phyloP scores from a whole-genome alignment of 139 green algal genomes.

The Spirogloea muscicola region DNA sequence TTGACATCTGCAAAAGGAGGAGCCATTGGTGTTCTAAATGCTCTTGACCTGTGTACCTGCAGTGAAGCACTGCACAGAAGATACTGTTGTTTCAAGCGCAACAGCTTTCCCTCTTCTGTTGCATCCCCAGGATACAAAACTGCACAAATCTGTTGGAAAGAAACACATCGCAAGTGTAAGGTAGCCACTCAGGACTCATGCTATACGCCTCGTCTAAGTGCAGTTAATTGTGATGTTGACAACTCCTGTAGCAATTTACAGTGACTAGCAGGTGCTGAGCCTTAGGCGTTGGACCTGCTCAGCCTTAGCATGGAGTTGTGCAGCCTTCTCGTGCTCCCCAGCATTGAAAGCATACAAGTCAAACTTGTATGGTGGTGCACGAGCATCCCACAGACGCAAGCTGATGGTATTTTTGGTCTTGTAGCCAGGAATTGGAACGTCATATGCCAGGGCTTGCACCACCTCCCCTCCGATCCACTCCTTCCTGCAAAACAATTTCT shows the following conservation, averaged over 20 bases:
- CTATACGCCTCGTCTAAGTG: no score
- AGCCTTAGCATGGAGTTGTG: slow-evolving; percentile 56
- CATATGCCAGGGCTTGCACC: slow-evolving; percentile 63
- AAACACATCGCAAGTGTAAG: no score
- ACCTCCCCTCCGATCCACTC: slow-evolving; percentile 56
- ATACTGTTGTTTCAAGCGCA: slow-evolving; percentile 98
- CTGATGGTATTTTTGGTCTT: slow-evolving; percentile 81
- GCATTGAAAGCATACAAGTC: slow-evolving; percentile 81
- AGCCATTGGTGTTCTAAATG: no score
- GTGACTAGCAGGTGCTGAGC: no score
- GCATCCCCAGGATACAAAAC: slow-evolving; percentile 97
- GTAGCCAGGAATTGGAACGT: slow-evolving; percentile 93
- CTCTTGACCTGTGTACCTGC: slow-evolving; percentile 62
- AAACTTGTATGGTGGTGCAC: slow-evolving; percentile 65
- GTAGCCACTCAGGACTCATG: no score
- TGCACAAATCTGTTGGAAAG: slow-evolving; percentile 75
- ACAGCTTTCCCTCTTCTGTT: slow-evolving; percentile 90
- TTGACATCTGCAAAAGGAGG: no score
- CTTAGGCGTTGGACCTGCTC: slow-evolving; percentile 15
- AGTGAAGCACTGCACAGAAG: slow-evolving; percentile 93
- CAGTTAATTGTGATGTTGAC: no score
- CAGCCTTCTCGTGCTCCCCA: slow-evolving; percentile 67
- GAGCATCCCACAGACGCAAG: slow-evolving; percentile 90
- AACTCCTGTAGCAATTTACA: no score
- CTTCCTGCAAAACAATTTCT: no score